Conservation (phyloP, 2,329 filamentous ascomycete species). For the Aspergillus quadrilineatus region DNA sequence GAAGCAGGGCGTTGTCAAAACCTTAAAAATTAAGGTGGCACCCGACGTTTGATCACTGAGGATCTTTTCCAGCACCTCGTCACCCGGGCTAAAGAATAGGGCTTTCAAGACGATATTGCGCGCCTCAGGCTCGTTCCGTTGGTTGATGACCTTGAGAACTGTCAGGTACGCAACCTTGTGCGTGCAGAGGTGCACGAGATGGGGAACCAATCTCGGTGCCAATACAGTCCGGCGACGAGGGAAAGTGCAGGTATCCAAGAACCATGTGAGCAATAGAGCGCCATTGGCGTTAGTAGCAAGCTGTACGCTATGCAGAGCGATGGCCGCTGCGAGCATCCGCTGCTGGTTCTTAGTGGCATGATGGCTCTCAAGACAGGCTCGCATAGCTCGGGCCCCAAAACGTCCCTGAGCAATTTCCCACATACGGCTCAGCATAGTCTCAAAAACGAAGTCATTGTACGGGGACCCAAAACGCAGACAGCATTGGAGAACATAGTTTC, state of each 20-base stretch:
- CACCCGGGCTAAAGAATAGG: conserved; percentile 85
- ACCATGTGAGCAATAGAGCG: conserved; percentile 91
- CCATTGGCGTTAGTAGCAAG: conserved; percentile 95
- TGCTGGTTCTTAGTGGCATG: conserved; percentile 94
- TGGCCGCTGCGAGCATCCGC: conserved; percentile 86
- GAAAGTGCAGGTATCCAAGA: conserved; percentile 96
- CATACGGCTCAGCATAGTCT: conserved; percentile 90
- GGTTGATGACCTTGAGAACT: conserved; percentile 96
- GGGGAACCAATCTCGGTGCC: conserved; percentile 86
- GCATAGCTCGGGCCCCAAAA: conserved; percentile 93
- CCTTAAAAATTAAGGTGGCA: conserved; percentile 96
- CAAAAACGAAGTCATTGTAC: conserved; percentile 95
- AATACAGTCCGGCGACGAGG: conserved; percentile 86
- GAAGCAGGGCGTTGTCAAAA: conserved; percentile 94
- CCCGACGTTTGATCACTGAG: conserved; percentile 88
- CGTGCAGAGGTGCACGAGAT: conserved; percentile 91
- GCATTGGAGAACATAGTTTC: conserved; percentile 96
- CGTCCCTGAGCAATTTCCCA: conserved; percentile 92
- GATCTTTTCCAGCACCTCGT: conserved; percentile 85
- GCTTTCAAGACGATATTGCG: conserved; percentile 86
- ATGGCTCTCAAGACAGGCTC: conserved; percentile 93
- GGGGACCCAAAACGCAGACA: conserved; percentile 88
- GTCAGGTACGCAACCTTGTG: conserved; percentile 98
- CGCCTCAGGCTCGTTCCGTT: conserved; percentile 89
- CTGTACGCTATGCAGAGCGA: conserved; percentile 95